Base-by-base conservation (phyloP, 768 basidiomycete genomes). In the Mycena kentingensis region DNA sequence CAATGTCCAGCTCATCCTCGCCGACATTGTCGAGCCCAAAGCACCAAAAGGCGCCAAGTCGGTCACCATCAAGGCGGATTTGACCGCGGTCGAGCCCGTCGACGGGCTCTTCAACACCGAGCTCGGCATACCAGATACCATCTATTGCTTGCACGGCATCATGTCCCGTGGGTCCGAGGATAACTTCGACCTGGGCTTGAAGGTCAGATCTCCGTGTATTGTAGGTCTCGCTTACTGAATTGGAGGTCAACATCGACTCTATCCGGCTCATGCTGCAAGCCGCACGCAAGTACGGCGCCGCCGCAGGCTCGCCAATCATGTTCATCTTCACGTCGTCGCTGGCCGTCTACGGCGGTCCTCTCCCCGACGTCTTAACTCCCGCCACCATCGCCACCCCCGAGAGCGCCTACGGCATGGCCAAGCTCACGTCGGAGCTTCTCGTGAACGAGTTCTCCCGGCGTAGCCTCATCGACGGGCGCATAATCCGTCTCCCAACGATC, bases 161-260 rank as follows among this genome's bases (percentile, higher is more conserved):
- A 83, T 85, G 83, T 83, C 81, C 22, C 77, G 82, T 15, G 80
- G 80, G 29, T 75, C 80, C 15, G 83, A 85, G 63, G 78, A 80
- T 52, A 75, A 82, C 55, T 83, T 85, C 62, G 78, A 80, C 35
- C 61, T 83, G 1, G 82, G 80, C n/a, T 51, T 78, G 22, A 74
- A 77, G 68, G 77, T 74, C n/a, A n/a, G n/a, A n/a, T n/a, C n/a
- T n/a, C n/a, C n/a, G n/a, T n/a, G n/a, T n/a, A n/a, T n/a, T n/a
- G n/a, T n/a, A n/a, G n/a, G n/a, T n/a, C n/a, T n/a, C 11, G 24
- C 2, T 19, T 18, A 16, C 27, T n/a, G 25, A 32, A 5, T 65
- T 62, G 47, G 25, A 78, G 73, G 78, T 84, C 53, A 84, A 84
- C 64, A 60, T 82, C 46, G 81, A 82, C 61, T 83, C 83, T 19